Conservation (phyloP, 75 land plant species). For the Adiantum capillusveneris region DNA sequence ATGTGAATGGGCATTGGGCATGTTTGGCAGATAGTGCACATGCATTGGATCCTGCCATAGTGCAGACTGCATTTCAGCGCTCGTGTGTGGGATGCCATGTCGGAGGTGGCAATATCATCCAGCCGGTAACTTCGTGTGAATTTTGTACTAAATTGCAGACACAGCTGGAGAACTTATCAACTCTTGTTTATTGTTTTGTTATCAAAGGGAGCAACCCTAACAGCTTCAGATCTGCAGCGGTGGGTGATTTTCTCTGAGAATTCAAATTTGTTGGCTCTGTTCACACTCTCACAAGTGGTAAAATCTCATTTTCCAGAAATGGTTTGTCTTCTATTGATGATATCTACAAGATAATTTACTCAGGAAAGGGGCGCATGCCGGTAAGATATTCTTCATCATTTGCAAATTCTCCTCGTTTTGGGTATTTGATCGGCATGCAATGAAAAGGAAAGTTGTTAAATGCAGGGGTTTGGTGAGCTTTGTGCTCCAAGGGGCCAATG, state of each 20-base stretch:
- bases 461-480: constrained; percentile 81
- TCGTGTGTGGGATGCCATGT: constrained; percentile 83
- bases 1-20: too few relatives aligned
- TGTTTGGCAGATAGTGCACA: constrained; percentile 8
- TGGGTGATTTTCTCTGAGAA: constrained; percentile 1
- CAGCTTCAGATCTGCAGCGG: constrained; percentile 19
- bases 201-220: constrained; percentile 27
- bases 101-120: constrained; percentile 77
- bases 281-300: too few relatives aligned
- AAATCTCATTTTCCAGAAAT: constrained; percentile 41
- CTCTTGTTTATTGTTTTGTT: background rate
- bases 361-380: constrained; percentile 87
- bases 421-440: too few relatives aligned
- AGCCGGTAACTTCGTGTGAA: constrained; percentile 39
- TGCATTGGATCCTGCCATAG: constrained; percentile 11
- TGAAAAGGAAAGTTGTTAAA: too few relatives aligned
- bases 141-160: too few relatives aligned
- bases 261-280: too few relatives aligned
- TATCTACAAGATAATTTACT: constrained; percentile 57
- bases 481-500: constrained; percentile 84
- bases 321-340: constrained; percentile 51
- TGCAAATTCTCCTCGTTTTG: too few relatives aligned
- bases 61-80: constrained; percentile 24
- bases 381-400: constrained; percentile 9
- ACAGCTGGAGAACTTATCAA: too few relatives aligned